Percentiles rank a stretch among this genome's conserved stretches.
Conservation (phyloP, 306 rosid genomes). For the Lotus japonicus region DNA sequence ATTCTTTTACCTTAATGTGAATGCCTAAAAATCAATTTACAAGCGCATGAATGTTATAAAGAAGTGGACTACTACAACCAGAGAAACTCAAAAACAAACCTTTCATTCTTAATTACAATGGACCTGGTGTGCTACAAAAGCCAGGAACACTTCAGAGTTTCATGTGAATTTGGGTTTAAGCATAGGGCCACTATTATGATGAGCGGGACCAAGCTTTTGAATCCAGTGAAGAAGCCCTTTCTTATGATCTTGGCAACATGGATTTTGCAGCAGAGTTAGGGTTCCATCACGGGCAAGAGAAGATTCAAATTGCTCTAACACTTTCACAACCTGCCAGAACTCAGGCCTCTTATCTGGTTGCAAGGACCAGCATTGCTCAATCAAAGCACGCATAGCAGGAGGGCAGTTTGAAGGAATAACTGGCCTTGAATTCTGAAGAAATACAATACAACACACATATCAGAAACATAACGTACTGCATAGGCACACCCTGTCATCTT, state of each 20-base stretch:
- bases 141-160: constrained; percentile 36
- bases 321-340: constrained; percentile 87
- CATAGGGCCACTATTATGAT: constrained; percentile 37
- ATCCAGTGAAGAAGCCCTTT: constrained; percentile 88
- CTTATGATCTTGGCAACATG: constrained; percentile 59
- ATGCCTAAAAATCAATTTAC: constrained; percentile 38
- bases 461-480: constrained; percentile 13
- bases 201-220: constrained; percentile 77
- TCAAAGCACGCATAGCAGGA: constrained; percentile 63
- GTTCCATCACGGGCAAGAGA: constrained; percentile 71
- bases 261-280: constrained; percentile 40
- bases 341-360: constrained; percentile 85
- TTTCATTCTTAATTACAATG: constrained; percentile 55
- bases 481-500: not conserved
- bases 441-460: not conserved
- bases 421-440: constrained; percentile 72
- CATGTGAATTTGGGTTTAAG: constrained; percentile 80
- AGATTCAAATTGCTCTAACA: constrained; percentile 68
- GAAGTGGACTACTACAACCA: constrained; percentile 30
- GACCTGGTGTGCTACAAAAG: constrained; percentile 46
- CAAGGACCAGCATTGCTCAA: constrained; percentile 84
- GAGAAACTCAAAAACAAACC: constrained; percentile 40
- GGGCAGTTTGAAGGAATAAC: constrained; percentile 58
- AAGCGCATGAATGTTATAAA: constrained; percentile 28
- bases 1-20: constrained; percentile 28